Evolutionary conservation across 75 land plant species (phyloP).

Genomic region (Isoetes taiwanensis): DNA sequence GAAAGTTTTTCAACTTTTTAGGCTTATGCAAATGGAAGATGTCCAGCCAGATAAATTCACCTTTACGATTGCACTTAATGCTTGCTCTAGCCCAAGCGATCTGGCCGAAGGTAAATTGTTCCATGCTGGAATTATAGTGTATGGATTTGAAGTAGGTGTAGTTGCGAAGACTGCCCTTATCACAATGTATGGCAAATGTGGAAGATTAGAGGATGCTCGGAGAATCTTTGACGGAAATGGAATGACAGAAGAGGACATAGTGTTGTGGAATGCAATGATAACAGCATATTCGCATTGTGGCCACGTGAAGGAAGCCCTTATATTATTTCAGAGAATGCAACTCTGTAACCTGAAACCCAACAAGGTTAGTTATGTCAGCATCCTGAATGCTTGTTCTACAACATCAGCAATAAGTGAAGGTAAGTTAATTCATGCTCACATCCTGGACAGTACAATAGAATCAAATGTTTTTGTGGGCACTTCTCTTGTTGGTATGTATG

Average conservation of each 20-base stretch:
- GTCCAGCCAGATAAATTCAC: conserved; percentile 12
- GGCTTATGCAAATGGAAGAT: conserved; percentile 15
- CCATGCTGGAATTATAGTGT: background rate
- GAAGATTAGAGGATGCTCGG: conserved; percentile 8
- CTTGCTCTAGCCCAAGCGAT: conserved; percentile 9
- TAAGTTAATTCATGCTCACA: background rate
- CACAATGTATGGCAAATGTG: conserved; percentile 23
- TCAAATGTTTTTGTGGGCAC: too few species aligned
- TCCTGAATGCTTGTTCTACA: conserved; percentile 9
- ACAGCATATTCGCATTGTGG: conserved; percentile 15
- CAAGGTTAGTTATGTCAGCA: conserved; percentile 10
- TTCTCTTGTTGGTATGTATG: too few species aligned
- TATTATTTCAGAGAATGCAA: conserved; percentile 14
- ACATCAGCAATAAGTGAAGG: background rate
- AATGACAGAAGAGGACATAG: conserved; percentile 20
- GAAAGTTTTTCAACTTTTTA: conserved; percentile 2
- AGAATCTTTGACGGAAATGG: conserved; percentile 11
- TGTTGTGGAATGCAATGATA: conserved; percentile 29
- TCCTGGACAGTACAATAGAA: background rate
- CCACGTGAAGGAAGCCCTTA: conserved; percentile 14
- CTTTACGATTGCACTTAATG: conserved; percentile 19
- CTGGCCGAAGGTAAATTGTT: conserved; percentile 11
- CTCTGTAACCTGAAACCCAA: conserved; percentile 14
- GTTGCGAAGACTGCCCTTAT: conserved; percentile 14
- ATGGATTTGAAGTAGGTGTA: conserved; percentile 9